Base-by-base conservation (phyloP, 2,329 filamentous ascomycete species). In the Lomentospora prolificans region DNA sequence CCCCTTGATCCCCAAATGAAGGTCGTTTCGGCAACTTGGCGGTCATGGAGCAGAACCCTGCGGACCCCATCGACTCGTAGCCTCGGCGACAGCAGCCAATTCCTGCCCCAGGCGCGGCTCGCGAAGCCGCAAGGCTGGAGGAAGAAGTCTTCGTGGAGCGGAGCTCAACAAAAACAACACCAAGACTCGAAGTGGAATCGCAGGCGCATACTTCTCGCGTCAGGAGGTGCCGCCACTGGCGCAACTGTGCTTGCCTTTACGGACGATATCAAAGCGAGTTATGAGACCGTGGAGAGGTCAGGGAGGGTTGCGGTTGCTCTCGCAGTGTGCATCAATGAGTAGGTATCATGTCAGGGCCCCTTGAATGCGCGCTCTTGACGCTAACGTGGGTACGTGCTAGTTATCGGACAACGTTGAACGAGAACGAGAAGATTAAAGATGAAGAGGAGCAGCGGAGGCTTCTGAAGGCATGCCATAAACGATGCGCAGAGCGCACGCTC, bases 241-340 rank as follows among this genome's bases (percentile, higher is more conserved):
- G 73, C 72, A n/a, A 72, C 73, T 5, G 69, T 72, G 3, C 63
- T 82, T 27, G 77, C 78, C 22, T 83, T 84, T 59, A 75, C 75
- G 27, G 82, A 86, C 66, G 84, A 95, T 61, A 83, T 90, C 61
- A 87, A 86, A 68, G 84, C 89, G 72, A 78, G 80, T 31, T 92
- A 89, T 66, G 81, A 85, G 54, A 87, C 89, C 9, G 81, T 81
- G 2, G 85, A 90, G 71, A 80, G 92, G 61, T 87, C 87, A 31
- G 87, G 87, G 7, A 81, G 92, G 59, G 92, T 97, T 22, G 84
- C 85, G 9, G 76, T 80, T 25, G 82, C 88, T 27, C 70, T 97
- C 63, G 82, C 81, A 12, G 75, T 95, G 57, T 91, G 87, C 72
- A 94, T 97, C 61, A 91, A 92, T 66, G 92, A 96, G 90, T 95